phyloP scores from a whole-genome alignment of 257 asterid genomes.

The Hygrophila difformis region DNA sequence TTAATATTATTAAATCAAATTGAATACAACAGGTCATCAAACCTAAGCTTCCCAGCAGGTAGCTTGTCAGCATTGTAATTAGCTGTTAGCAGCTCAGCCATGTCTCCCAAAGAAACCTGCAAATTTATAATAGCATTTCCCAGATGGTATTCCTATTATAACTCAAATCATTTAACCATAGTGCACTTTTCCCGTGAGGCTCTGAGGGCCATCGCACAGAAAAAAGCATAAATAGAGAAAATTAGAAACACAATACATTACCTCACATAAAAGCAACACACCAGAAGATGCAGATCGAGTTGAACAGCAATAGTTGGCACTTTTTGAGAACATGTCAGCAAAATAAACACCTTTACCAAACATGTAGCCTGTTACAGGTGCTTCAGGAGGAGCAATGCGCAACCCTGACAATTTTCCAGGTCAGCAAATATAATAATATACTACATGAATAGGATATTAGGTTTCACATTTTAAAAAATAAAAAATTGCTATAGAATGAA shows the following conservation, averaged over 20 bases:
- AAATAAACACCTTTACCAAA: slow-evolving; percentile 97
- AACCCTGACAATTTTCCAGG: slow-evolving; percentile 42
- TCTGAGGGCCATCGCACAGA: too few relatives aligned
- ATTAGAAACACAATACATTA: slow-evolving; percentile 8
- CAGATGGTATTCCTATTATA: too few relatives aligned
- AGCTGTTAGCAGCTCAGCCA: slow-evolving; percentile 63
- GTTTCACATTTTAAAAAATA: too few relatives aligned
- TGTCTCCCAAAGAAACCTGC: slow-evolving; percentile 94
- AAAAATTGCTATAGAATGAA: too few relatives aligned
- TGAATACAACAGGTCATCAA: neutral
- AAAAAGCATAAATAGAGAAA: too few relatives aligned
- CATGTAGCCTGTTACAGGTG: slow-evolving; percentile 91
- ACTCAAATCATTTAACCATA: too few relatives aligned
- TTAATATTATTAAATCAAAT: too few relatives aligned
- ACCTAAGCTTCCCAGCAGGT: slow-evolving; percentile 88
- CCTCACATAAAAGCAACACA: slow-evolving; percentile 91
- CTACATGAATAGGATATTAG: too few relatives aligned
- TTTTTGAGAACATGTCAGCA: slow-evolving; percentile 98
- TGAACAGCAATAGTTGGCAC: slow-evolving; percentile 83
- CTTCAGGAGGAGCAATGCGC: slow-evolving; percentile 98
- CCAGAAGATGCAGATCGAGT: slow-evolving; percentile 34
- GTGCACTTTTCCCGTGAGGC: too few relatives aligned
- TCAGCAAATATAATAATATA: too few relatives aligned
- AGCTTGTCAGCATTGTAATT: slow-evolving; percentile 67
- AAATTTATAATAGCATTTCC: slow-evolving; percentile 1